Evolutionary conservation across 148 eudicot species (phyloP), one percentile per base, ranked within the genome.

Genomic region (Cornus kousa): DNA sequence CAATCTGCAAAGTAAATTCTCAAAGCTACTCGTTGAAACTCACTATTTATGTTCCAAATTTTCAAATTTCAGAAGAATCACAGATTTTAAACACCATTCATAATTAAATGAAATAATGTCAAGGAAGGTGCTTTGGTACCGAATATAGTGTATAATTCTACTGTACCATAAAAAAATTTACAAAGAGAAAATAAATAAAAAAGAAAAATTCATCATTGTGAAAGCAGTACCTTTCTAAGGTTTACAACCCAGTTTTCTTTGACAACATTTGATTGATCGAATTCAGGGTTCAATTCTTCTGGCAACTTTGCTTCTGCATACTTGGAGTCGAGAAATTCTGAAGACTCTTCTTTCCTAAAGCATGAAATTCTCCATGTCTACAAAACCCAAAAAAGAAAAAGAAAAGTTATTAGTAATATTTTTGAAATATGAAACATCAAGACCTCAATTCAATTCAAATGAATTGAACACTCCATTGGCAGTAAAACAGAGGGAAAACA

Each of bases 301-400:
- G 93, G 76, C 73, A 90, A 70, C 71, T 73, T 77, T 69, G 86
- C 88, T 55, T 86, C 92, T 73, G 73, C 72, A 3, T 43, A 68
- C 64, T 87, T 89, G 50, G 85, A 82, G 68, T 85, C 75, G 74
- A 78, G 80, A 62, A 76, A 77, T 75, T 90, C 92, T 2, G 85
- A 79, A 68, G 84, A 73, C 31, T 90, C 91, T 16, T 88, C 96
- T 39, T 82, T 82, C 83, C 88, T 87, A 85, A 92, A 88, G 85
- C 93, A 92, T 78, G 81, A 85, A 79, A 92, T 71, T 71, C 77
- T 88, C 93, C 93, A 88, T 82, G 78, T 92, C 93, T 90, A 80
- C 87, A 77, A 23, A 76, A 57, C 73, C 70, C 48, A 40, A 39
- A 12, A 35, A 66, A 59, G 22, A n/a, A n/a, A 9, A 17, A 13